Conservation (phyloP, 78 protist genomes). For the slime mould (Dictyostelium discoideum) region DNA sequence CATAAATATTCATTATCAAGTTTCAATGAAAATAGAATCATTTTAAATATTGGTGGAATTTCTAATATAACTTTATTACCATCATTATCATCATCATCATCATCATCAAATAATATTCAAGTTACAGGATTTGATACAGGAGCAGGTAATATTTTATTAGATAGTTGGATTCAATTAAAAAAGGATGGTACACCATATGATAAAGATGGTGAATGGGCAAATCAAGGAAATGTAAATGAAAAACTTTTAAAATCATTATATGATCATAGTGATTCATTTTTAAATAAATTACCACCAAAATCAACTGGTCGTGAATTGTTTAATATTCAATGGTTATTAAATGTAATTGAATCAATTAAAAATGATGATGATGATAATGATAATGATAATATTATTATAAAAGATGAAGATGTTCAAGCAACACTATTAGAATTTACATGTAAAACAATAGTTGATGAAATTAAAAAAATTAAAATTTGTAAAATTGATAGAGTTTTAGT, state of each 20-base stretch:
- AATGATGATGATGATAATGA: too few species aligned
- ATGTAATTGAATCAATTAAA: not conserved
- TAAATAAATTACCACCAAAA: constrained; percentile 50
- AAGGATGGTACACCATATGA: constrained; percentile 24
- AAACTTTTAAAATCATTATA: not conserved
- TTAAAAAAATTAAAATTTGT: not conserved
- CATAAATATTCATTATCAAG: not conserved
- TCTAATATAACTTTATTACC: constrained; percentile 66
- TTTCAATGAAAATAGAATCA: not conserved
- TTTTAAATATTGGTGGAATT: constrained; percentile 75
- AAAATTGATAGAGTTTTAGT: not conserved
- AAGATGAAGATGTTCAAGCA: constrained; percentile 27
- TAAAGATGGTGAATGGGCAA: constrained; percentile 51
- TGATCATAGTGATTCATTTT: not conserved
- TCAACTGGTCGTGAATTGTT: constrained; percentile 75
- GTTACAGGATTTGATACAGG: constrained; percentile 74
- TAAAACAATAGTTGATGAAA: constrained; percentile 1
- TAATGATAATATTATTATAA: not conserved
- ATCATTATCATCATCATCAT: not conserved
- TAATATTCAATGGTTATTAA: constrained; percentile 4
- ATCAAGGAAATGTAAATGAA: not conserved
- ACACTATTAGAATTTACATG: constrained; percentile 35
- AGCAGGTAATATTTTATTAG: constrained; percentile 73
- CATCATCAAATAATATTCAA: too few species aligned
- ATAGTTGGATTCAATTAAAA: constrained; percentile 33